Evolutionary conservation across 2,329 filamentous ascomycete species (phyloP), one percentile per base, ranked within the genome.

Genomic region (Coniochaeta sp.): DNA sequence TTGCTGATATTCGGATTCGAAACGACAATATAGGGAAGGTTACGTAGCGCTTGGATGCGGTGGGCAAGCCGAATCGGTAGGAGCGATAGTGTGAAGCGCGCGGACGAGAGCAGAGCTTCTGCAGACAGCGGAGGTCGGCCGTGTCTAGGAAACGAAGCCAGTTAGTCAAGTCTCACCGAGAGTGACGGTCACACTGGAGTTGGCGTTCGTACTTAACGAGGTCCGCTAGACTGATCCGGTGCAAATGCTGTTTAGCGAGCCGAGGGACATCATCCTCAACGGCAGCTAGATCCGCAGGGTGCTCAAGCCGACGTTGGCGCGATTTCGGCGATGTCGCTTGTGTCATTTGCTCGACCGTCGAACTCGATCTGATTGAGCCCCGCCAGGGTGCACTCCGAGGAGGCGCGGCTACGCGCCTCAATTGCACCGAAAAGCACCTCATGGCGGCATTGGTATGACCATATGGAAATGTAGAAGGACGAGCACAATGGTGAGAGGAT

Each of bases 21-120:
- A 28, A 99, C 95, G 59, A 99, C 93, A 65, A 99, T 98, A 74
- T 93, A 99, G 0, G 95, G 95, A 9, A 99, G 85, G 71, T 96
- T 96, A 64, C 93, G 89, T 19, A 99, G 81, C 50, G 92, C 91
- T 73, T 96, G 90, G 65, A 99, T 96, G 60, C 95, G 91, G 72
- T 96, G 91, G 28, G 95, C 95, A 28, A 99, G 87, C 40, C 95
- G 91, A 57, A 95, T 90, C 16, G 95, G 95, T 10, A 98, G 87
- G 58, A 97, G 89, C 30, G 89, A 90, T 65, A 98, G 88, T 14
- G 95, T 96, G 77, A 98, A 98, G 77, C 97, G 96, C 63, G 95
- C 95, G 1, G 93, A 97, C 40, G 89, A 86, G 68, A 96, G 86
- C 60, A 99, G 84, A 24, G 91, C 89, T 42, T 88, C 81, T 60